Base-by-base conservation (phyloP, 1,139 yeast genomes). In the Pichia sp. region DNA sequence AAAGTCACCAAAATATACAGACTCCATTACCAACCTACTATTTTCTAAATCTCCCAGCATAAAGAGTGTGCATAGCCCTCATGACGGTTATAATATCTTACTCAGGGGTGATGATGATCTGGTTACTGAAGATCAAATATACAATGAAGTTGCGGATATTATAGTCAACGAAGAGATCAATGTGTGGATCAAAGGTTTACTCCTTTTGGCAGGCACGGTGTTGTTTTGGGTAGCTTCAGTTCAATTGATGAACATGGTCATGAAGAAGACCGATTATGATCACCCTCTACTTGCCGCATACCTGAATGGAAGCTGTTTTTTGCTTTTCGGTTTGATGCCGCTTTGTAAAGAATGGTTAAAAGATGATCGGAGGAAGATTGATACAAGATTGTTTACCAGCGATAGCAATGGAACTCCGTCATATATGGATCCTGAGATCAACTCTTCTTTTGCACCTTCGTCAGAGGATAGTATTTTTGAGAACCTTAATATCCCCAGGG, bases 281-380 rank as follows among this genome's bases (percentile, higher is more conserved):
- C 74, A 72, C 43, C 77, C 78, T 3, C 53, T 66, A 34, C 52
- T 72, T 40, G 60, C 71, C 37, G 63, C 77, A 0, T 63, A 65
- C 29, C 49, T 69, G 13, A 65, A 70, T 5, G 77, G 77, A 0
- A 56, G 67, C 1, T 66, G 69, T 39, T 73, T 72, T 41, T 39
- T 55, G 27, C 41, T 72, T 14, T 69, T 71, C 44, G 63, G 71
- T 6, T 9, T 45, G 2, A 9, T 18, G 3, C 18, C 27, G 6
- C 12, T 25, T 5, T 14, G 14, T 10, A 25, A 13, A 2, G 9
- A 14, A 25, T 25, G 27, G 27, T 14, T 8, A n/a, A n/a, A n/a
- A n/a, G n/a, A n/a, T n/a, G n/a, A n/a, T n/a, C n/a, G n/a, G n/a
- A n/a, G n/a, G n/a, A n/a, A n/a, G n/a, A n/a, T n/a, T n/a, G n/a